These are phyloP conservation scores for Trametes meyenii DNA, from an alignment of 768 basidiomycete genomes.

Conservation along the genomic window DNA sequence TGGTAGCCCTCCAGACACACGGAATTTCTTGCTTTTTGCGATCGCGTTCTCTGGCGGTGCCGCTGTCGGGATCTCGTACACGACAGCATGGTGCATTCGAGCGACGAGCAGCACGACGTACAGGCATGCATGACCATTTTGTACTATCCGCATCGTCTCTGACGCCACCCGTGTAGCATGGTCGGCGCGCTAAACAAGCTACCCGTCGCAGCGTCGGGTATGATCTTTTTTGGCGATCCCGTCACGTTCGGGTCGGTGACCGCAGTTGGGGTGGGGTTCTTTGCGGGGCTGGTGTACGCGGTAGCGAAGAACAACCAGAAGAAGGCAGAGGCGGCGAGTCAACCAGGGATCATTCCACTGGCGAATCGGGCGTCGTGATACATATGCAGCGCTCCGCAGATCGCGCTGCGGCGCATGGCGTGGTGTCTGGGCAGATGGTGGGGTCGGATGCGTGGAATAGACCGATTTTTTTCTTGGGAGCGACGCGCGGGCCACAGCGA, in stretches of 20 bases:
- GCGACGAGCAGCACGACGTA: conserved; percentile 98
- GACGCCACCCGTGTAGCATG: conserved; percentile 60
- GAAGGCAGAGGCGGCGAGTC: conserved; percentile 63
- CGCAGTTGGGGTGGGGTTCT: conserved; percentile 85
- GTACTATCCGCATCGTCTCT: not conserved
- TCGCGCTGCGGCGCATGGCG: conserved; percentile 2
- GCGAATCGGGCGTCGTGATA: conserved; percentile 49
- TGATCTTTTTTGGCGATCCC: conserved; percentile 94
- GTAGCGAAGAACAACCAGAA: conserved; percentile 94
- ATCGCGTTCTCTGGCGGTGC: conserved; percentile 98
- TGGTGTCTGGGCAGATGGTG: conserved; percentile 1
- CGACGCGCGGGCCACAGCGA: not conserved
- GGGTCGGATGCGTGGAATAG: conserved; percentile 3
- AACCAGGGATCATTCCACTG: conserved; percentile 61
- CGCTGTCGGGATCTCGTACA: conserved; percentile 96
- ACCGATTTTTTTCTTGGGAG: conserved; percentile 10
- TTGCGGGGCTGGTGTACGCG: conserved; percentile 90
- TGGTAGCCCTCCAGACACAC: conserved; percentile 77
- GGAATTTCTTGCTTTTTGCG: conserved; percentile 76
- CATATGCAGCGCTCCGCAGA: not conserved
- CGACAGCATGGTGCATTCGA: conserved; percentile 98
- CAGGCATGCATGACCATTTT: conserved; percentile 54
- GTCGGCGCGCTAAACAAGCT: conserved; percentile 97
- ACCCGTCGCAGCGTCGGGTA: conserved; percentile 97
- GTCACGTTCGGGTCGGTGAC: conserved; percentile 88